These are phyloP conservation scores for Globisporangium spinosum DNA, from an alignment of 352 stramenopile genomes.

Conservation along the genomic window DNA sequence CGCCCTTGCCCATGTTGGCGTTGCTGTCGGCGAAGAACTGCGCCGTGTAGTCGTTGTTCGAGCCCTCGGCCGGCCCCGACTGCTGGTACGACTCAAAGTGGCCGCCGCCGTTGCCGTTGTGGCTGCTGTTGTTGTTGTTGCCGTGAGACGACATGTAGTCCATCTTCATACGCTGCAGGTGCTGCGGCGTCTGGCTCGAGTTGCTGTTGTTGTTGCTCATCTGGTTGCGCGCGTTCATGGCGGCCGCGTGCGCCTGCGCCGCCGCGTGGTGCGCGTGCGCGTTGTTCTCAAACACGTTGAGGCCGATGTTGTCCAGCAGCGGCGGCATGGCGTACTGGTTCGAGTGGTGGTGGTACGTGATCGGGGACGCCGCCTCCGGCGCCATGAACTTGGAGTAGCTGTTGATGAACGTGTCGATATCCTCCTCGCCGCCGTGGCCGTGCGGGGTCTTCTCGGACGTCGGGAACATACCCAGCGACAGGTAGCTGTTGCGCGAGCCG, in stretches of 20 bases:
- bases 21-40: conserved; percentile 61
- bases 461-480: conserved; percentile 56
- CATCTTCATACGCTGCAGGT: conserved; percentile 33
- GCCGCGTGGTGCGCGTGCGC: conserved; percentile 30
- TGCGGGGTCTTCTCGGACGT: conserved; percentile 27
- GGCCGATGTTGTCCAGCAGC: conserved; percentile 58
- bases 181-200: conserved; percentile 16
- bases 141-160: conserved; percentile 46
- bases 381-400: conserved; percentile 76
- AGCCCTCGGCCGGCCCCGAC: conserved; percentile 14
- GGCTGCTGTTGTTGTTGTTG: conserved; percentile 19
- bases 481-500: conserved; percentile 36
- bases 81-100: conserved; percentile 23
- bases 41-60: conserved; percentile 50
- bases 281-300: conserved; percentile 60
- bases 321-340: conserved; percentile 41
- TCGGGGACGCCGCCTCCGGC: conserved; percentile 29
- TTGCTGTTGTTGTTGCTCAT: conserved; percentile 8
- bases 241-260: conserved; percentile 11
- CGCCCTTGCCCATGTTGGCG: conserved; percentile 41
- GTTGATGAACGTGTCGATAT: conserved; percentile 60
- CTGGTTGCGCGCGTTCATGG: conserved; percentile 25
- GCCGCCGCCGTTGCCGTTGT: conserved; percentile 36
- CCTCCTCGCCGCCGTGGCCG: conserved; percentile 35
- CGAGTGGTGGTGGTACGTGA: conserved; percentile 47